Base-by-base conservation (phyloP, 2,329 filamentous ascomycete species). In the Beauveria pseudobassiana region DNA sequence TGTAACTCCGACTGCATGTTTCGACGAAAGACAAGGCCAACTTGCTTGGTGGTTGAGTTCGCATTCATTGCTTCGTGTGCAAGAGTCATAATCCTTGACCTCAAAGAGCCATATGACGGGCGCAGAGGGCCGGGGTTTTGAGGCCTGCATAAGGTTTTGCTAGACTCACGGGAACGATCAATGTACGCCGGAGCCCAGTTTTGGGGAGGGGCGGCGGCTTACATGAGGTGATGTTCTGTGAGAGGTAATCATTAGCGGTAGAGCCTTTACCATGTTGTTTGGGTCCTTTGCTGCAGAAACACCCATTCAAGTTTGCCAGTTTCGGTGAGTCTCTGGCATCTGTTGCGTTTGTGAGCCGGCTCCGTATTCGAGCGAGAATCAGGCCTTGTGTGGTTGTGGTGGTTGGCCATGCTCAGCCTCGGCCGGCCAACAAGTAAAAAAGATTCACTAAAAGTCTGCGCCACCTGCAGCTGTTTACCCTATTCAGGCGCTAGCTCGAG, bases 141-240 rank as follows among this genome's bases (percentile, higher is more conserved):
- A 38, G 48, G 57, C 18, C 22, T 43, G 57, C 57, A 53, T 60
- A 60, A 60, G 57, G 57, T 60, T 60, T 60, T 60, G 49, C 53
- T 60, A 60, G 49, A 50, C 57, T 60, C 57, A 46, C 57, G 57
- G 57, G 49, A 38, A 60, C n/a, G 57, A 60, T 60, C 49, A 52
- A 38, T 50, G 46, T 22, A 24, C 43, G 46, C 30, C 46, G 24
- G 38, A 59, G 34, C 56, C 49, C 49, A 53, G 42, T 60, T 60
- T 46, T 34, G 48, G 57, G 38, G 24, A 8, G 7, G n/a, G 4
- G n/a, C 2, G 10, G 26, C 16, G 30, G 18, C 6, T 12, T 30
- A n/a, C 50, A 52, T 18, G 30, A 12, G 51, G 12, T 42, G 18
- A n/a, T 58, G 26, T 22, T 40, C 3, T 43, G 34, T 24, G 24